phyloP scores from a whole-genome alignment of 2,329 filamentous ascomycete species.

The Pseudogymnoascus sp. region DNA sequence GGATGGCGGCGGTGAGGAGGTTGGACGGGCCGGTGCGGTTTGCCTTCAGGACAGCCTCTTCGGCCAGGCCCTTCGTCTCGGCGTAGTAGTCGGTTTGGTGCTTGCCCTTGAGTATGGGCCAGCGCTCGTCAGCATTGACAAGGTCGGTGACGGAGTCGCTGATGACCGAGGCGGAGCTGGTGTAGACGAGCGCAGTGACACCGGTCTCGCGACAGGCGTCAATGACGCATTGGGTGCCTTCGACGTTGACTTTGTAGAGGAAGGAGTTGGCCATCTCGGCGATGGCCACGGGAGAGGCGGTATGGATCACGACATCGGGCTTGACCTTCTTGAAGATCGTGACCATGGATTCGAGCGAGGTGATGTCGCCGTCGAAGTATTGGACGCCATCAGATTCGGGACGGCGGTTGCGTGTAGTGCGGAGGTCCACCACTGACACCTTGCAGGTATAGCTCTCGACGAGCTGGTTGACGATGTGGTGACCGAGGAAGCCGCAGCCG shows the following conservation, averaged over 20 bases:
- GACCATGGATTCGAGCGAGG: constrained; percentile 52
- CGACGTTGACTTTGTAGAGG: constrained; percentile 78
- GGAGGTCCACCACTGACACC: constrained; percentile 66
- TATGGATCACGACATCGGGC: constrained; percentile 85
- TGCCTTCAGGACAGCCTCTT: constrained; percentile 69
- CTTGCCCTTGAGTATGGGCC: constrained; percentile 65
- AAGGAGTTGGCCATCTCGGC: constrained; percentile 46
- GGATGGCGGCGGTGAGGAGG: constrained; percentile 72
- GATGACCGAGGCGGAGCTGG: constrained; percentile 79
- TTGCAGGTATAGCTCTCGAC: constrained; percentile 48
- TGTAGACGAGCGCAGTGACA: constrained; percentile 82
- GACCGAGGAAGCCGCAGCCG: constrained; percentile 77
- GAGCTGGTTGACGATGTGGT: constrained; percentile 70
- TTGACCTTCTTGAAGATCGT: constrained; percentile 56
- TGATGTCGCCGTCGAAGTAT: constrained; percentile 75
- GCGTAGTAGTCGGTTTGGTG: constrained; percentile 77
- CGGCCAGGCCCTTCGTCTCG: constrained; percentile 79
- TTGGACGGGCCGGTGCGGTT: constrained; percentile 52
- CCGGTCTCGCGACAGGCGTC: constrained; percentile 61
- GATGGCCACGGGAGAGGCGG: constrained; percentile 62
- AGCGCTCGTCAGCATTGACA: constrained; percentile 76
- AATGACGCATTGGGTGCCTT: constrained; percentile 72
- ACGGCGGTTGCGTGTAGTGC: constrained; percentile 58
- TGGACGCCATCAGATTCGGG: constrained; percentile 46
- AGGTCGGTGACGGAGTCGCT: constrained; percentile 74